phyloP scores from a whole-genome alignment of 345 rosid species.

The Lumnitzera littorea region DNA sequence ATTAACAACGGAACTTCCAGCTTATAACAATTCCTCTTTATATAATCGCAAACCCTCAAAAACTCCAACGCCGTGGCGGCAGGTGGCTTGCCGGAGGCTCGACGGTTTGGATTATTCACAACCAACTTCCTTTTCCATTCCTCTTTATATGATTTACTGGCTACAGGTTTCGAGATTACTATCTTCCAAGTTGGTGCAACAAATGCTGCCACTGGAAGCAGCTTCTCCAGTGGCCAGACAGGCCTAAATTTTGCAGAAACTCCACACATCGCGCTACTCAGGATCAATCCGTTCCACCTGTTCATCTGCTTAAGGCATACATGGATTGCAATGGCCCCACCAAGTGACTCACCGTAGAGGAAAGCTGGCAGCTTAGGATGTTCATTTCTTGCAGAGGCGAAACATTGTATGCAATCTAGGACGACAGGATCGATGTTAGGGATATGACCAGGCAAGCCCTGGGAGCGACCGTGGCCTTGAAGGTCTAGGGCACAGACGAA shows the following conservation, averaged over 20 bases:
- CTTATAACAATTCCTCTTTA: constrained; percentile 16
- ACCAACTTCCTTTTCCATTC: constrained; percentile 24
- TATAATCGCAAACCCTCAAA: constrained; percentile 17
- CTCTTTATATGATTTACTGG: constrained; percentile 17
- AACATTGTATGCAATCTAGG: constrained; percentile 15
- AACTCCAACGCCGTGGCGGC: constrained; percentile 19
- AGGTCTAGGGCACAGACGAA: constrained; percentile 24
- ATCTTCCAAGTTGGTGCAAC: constrained; percentile 18
- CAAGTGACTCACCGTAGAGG: constrained; percentile 27
- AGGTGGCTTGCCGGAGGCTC: constrained; percentile 16
- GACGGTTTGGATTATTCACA: constrained; percentile 11
- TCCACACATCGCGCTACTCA: constrained; percentile 28
- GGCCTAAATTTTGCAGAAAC: constrained; percentile 25
- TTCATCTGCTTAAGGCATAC: constrained; percentile 10
- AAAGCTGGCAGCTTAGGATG: constrained; percentile 22
- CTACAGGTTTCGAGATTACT: constrained; percentile 15
- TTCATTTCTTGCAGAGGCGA: constrained; percentile 8
- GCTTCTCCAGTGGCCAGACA: constrained; percentile 16
- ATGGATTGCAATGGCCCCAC: constrained; percentile 24
- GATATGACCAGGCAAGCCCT: constrained; percentile 19
- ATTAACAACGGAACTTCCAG: constrained; percentile 17
- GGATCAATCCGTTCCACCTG: constrained; percentile 23
- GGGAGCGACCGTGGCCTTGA: constrained; percentile 27
- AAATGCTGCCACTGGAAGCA: constrained; percentile 20
- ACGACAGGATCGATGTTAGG: constrained; percentile 13